phyloP scores from a whole-genome alignment of 2,329 filamentous ascomycete genomes.

The Apiospora aurea region DNA sequence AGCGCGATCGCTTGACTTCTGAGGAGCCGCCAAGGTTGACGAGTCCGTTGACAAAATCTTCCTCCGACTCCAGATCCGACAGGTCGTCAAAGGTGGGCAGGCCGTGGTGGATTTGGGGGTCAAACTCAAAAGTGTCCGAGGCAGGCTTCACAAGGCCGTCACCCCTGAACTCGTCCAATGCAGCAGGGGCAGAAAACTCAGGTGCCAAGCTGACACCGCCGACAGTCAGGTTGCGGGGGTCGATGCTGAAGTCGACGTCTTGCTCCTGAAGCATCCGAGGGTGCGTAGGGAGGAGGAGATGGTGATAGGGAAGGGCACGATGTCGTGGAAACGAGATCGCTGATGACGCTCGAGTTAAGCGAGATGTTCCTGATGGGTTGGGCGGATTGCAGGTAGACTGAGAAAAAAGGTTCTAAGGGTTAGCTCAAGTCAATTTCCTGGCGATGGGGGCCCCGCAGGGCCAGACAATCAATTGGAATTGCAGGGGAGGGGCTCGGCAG shows the following conservation, averaged over 20 bases:
- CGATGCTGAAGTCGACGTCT: slow-evolving; percentile 81
- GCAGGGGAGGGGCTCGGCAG: slow-evolving; percentile 24
- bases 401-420: slow-evolving; percentile 23
- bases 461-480: slow-evolving; percentile 6
- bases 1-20: slow-evolving; percentile 74
- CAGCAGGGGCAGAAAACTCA: slow-evolving; percentile 71
- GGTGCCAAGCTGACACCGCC: slow-evolving; percentile 58
- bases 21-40: slow-evolving; percentile 65
- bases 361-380: slow-evolving; percentile 55
- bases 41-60: slow-evolving; percentile 80
- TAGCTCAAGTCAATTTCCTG: slow-evolving; percentile 23
- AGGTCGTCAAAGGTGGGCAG: slow-evolving; percentile 83
- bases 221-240: slow-evolving; percentile 88
- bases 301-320: slow-evolving; percentile 87
- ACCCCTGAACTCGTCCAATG: slow-evolving; percentile 66
- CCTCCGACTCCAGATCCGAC: slow-evolving; percentile 89
- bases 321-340: slow-evolving; percentile 76
- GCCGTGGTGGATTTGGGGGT: slow-evolving; percentile 57
- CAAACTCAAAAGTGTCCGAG: slow-evolving; percentile 58
- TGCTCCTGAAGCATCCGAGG: slow-evolving; percentile 73
- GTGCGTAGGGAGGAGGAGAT: slow-evolving; percentile 81
- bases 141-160: slow-evolving; percentile 54
- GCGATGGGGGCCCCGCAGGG: slow-evolving; percentile 20
- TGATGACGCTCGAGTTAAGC: slow-evolving; percentile 66
- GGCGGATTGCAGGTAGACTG: slow-evolving; percentile 40